These are phyloP conservation scores for Skeletonema potamos DNA, from an alignment of 108 stramenopile species.

Conservation along the genomic window DNA sequence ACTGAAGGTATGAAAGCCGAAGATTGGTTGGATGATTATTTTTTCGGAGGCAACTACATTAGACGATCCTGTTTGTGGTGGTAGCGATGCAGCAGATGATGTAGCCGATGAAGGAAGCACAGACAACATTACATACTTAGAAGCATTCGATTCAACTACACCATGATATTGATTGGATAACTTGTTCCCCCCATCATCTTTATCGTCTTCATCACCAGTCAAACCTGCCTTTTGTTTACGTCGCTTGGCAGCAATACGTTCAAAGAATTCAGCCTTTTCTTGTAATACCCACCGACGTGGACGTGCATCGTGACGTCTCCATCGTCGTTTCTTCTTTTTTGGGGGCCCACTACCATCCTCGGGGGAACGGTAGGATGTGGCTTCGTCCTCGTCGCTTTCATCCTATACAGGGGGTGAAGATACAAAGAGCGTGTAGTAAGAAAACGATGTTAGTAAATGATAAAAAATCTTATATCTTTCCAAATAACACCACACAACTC, in stretches of 20 bases:
- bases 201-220: neutral
- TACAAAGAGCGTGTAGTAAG: neutral
- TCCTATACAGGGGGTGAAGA: conserved; percentile 35
- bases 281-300: conserved; percentile 81
- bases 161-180: conserved; percentile 73
- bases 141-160: conserved; percentile 70
- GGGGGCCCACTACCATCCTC: neutral
- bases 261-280: conserved; percentile 74
- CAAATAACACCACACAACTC: too few species aligned
- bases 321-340: conserved; percentile 60
- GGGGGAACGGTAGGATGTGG: conserved; percentile 22
- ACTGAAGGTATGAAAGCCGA: conserved; percentile 65
- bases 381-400: conserved; percentile 55
- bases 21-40: conserved; percentile 59
- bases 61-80: neutral
- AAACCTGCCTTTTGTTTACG: conserved; percentile 22
- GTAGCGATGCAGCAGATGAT: conserved; percentile 5
- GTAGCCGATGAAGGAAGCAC: conserved; percentile 18
- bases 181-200: conserved; percentile 15
- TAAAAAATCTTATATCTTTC: too few species aligned
- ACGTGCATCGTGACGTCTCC: conserved; percentile 61
- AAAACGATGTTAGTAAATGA: neutral
- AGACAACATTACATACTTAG: conserved; percentile 64
- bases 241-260: conserved; percentile 61
- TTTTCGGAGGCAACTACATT: conserved; percentile 27